Base-by-base conservation (phyloP, 208 protist species). In the Leishmania mexicana region DNA sequence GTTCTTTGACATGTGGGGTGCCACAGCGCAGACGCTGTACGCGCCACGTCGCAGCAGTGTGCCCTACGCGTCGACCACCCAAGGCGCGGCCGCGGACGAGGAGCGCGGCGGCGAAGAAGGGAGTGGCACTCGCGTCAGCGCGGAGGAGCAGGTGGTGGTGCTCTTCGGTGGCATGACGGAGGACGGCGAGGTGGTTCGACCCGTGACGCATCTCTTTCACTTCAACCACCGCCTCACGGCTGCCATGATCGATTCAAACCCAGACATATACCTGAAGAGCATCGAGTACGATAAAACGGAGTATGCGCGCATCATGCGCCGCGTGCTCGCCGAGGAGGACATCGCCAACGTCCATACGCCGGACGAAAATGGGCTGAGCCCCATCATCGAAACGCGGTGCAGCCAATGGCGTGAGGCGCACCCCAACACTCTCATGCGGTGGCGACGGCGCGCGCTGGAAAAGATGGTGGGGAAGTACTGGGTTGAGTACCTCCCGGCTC, bases 151-250 rank as follows among this genome's bases (percentile, higher is more conserved):
- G 72, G 92, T 95, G 31, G 81, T 94, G 13, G 90, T 95, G 6
- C 28, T 95, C 40, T 95, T 95, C 84, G 92, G 92, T 76, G 92
- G 92, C 24, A 91, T 94, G 87, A 85, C 82, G 3, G 81, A 80
- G n/a, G 67, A 60, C 0, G 81, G 73, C 7, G 75, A 82, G 38
- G 80, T 82, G 47, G 75, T 87, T 57, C 31, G 83, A 64, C 82
- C 85, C 65, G 75, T 75, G 75, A 93, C 90, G 45, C 86, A 84
- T 65, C 65, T 92, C 58, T 62, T 95, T 19, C 89, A 93, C 81
- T 57, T 92, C 8, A 73, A 87, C 68, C 72, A 79, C 76, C 57
- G 80, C 45, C 85, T 90, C 60, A 88, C 81, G 0, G 76, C 54
- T 6, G 80, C 77, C 3, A 85, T 86, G 54, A 45, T 90, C 2